Percentiles rank a stretch among this genome's conserved stretches.
Conservation (phyloP, 1,284 basidiomycete species). For the Spongiforma sp. region DNA sequence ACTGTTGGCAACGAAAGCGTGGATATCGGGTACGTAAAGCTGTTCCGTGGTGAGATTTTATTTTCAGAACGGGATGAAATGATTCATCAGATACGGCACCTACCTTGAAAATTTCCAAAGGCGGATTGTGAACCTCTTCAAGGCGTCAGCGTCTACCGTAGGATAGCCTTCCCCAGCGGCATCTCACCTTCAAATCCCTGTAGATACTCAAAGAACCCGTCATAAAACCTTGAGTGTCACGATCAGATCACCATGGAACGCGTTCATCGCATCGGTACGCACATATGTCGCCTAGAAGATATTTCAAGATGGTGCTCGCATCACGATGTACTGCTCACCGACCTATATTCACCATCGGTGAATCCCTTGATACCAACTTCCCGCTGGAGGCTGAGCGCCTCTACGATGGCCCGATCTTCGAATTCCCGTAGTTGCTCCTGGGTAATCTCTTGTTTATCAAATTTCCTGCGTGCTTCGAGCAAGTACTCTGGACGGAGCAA, state of each 20-base stretch:
- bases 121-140: conserved; percentile 29
- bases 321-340: conserved; percentile 56
- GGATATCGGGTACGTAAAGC: conserved; percentile 52
- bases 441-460: conserved; percentile 48
- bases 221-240: conserved; percentile 25
- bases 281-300: conserved; percentile 32
- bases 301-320: conserved; percentile 41
- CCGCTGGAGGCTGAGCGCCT: conserved; percentile 57
- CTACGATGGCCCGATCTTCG: conserved; percentile 60
- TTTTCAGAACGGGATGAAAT: neutral
- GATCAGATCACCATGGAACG: conserved; percentile 7
- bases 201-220: conserved; percentile 33
- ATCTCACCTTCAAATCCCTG: conserved; percentile 32
- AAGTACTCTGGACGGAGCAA: conserved; percentile 63
- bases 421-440: conserved; percentile 48
- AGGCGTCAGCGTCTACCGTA: conserved; percentile 6
- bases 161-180: no score
- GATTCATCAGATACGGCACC: neutral
- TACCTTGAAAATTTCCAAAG: conserved; percentile 35
- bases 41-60: conserved; percentile 3
- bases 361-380: conserved; percentile 58
- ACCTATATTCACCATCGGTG: conserved; percentile 64
- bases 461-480: conserved; percentile 49
- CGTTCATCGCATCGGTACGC: conserved; percentile 1
- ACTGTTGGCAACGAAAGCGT: conserved; percentile 61